Base-by-base conservation (phyloP, 139 green algal genomes). In the Chlorella sp. region DNA sequence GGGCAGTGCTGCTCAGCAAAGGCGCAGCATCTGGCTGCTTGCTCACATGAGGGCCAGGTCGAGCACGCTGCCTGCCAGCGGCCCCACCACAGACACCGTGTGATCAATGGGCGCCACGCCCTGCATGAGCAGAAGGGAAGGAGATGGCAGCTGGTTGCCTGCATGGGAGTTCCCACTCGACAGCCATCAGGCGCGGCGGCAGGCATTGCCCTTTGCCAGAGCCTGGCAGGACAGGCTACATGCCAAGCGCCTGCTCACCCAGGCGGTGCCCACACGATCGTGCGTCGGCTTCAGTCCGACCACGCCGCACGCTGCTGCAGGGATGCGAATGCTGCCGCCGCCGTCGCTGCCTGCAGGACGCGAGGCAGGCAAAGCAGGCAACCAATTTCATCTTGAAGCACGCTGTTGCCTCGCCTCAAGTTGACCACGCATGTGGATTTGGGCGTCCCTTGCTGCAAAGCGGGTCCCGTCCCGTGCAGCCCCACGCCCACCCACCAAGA, bases 271-370 rank as follows among this genome's bases (percentile, higher is more conserved):
- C 72, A 80, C 41, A 17, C 88, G 84, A 1, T 84, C 83, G 36
- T 93, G 85, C 3, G 91, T 96, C 20, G 96, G 91, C 78, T 95
- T 94, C 44, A 99, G 83, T 0, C 94, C 96, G 40, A 93, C 90
- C 13, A 95, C 58, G 14, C 96, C 96, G 85, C 95, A 98, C 82
- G 93, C 91, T 28, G 90, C 89, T 16, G 94, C 88, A 8, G 96
- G 96, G 60, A 98, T 92, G 76, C 96, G 91, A 32, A 98, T 90
- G 68, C 88, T 95, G 56, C 96, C 96, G 9, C 93, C 96, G 30
- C 94, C 94, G 81, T 97, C 94, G 22, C 80, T 91, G 56, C 94
- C 92, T 93, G 86, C 83, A 87, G 58, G 16, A 26, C 11, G 16
- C 8, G 7, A 54, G 46, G 8, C 8, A 54, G 46, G 46, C 46